Conservation (phyloP, 495 filamentous ascomycete species). For the Penicillium fimorum region DNA sequence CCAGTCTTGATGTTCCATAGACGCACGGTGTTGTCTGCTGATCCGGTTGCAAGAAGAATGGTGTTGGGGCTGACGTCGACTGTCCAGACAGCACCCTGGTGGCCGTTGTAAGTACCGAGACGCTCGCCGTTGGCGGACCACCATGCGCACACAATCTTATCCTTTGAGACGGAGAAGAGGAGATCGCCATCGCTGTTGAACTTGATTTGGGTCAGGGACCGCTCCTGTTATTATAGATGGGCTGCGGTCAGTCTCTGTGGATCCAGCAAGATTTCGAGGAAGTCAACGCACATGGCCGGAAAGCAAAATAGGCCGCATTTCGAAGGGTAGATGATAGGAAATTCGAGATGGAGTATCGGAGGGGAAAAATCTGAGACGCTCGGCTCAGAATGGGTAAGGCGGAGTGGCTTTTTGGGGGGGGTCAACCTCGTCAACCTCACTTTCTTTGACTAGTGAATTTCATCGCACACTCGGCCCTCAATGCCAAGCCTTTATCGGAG, state of each 20-base stretch:
- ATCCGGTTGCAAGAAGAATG: constrained; percentile 88
- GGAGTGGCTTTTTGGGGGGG: constrained; percentile 43
- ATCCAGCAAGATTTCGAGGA: constrained; percentile 19
- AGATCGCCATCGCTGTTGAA: constrained; percentile 97
- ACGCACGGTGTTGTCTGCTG: constrained; percentile 95
- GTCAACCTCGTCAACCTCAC: constrained; percentile 40
- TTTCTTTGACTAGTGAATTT: constrained; percentile 47
- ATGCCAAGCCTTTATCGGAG: constrained; percentile 38
- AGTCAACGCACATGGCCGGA: constrained; percentile 74
- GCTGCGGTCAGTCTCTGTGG: constrained; percentile 26
- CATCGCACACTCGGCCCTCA: constrained; percentile 47
- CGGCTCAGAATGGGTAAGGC: constrained; percentile 28
- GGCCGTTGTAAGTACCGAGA: constrained; percentile 91
- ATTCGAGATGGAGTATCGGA: constrained; percentile 21
- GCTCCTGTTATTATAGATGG: constrained; percentile 57
- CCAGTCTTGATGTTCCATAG: constrained; percentile 96
- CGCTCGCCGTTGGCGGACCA: constrained; percentile 92
- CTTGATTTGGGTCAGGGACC: constrained; percentile 97
- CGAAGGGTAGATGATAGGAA: constrained; percentile 22
- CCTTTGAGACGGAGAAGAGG: constrained; percentile 95
- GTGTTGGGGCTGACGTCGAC: constrained; percentile 96
- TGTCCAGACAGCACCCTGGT: constrained; percentile 97
- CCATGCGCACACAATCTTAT: constrained; percentile 95
- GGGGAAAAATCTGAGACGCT: constrained; percentile 18
- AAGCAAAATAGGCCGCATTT: constrained; percentile 93